Evolutionary conservation across 2,329 filamentous ascomycete species (phyloP), one percentile per base, ranked within the genome.

Genomic region (Metarhizium robertsii): DNA sequence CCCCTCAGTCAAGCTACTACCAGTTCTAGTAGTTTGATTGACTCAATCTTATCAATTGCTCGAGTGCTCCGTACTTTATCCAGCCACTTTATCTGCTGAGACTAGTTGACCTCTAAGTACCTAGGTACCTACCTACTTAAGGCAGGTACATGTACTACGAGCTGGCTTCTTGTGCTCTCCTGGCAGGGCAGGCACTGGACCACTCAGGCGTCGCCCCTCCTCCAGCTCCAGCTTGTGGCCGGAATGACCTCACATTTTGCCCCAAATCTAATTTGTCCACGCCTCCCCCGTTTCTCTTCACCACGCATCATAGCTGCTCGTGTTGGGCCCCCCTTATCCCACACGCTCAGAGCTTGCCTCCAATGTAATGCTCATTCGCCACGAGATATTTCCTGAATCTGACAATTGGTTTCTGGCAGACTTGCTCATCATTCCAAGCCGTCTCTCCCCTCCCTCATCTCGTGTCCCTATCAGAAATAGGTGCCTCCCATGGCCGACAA

Each of bases 401-500:
- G 34, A 55, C 50, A 29, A 29, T 48, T 14, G 1, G 2, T 16
- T 30, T 30, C 45, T 30, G 42, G 10, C 25, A 48, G 45, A 6
- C 51, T 13, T 32, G 10, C 36, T 20, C 4, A 20, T 13, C 6
- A 16, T 49, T 43, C 16, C 6, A 48, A 29, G n/a, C 43, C 16
- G 16, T 14, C 8, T 18, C 38, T 8, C 32, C 32, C 10, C n/a
- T 53, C 54, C 20, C 52, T 36, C 52, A 38, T 30, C 49, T 34
- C 47, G n/a, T 50, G 30, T 4, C 46, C 59, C n/a, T 49, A 20
- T 49, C 51, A 55, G 6, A 20, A 45, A 25, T 53, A 54, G 54
- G 40, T 52, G 52, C 55, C 59, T 56, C 59, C 53, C 66, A 77
- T 83, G 79, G 76, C 77, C 63, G 80, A 83, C 63, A 81, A 75